phyloP scores from a whole-genome alignment of 2,329 filamentous ascomycete genomes.

The Nigrospora oryzae region DNA sequence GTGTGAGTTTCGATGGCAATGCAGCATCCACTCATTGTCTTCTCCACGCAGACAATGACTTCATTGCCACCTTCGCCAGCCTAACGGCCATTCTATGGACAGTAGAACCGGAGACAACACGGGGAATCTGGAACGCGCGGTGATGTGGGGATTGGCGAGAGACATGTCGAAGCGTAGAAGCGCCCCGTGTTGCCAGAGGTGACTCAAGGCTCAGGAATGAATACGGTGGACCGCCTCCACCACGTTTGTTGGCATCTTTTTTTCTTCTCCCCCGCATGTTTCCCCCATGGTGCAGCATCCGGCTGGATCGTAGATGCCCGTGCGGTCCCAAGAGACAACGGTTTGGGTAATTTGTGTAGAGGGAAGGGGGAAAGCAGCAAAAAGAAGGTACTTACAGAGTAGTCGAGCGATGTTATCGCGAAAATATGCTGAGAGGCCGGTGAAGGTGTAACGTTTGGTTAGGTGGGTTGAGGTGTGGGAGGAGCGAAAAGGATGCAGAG shows the following conservation, averaged over 20 bases:
- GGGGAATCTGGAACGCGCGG: conserved; percentile 5
- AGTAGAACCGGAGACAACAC: conserved; percentile 7
- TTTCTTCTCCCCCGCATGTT: too few species aligned
- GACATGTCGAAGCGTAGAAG: conserved; percentile 1
- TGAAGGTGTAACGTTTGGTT: neutral
- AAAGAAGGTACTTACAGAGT: neutral
- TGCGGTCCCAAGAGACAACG: too few species aligned
- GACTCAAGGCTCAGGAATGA: conserved; percentile 16
- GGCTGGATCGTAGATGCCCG: too few species aligned
- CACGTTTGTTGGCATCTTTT: too few species aligned
- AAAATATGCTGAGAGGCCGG: conserved; percentile 3
- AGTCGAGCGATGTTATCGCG: neutral
- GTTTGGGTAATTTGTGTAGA: neutral
- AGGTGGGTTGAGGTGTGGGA: conserved; percentile 7
- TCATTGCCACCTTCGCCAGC: too few species aligned
- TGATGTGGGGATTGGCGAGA: conserved; percentile 1
- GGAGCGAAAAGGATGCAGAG: conserved; percentile 15
- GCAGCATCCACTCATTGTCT: too few species aligned
- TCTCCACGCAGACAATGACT: too few species aligned
- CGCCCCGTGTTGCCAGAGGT: conserved; percentile 20
- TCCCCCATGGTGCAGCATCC: too few species aligned
- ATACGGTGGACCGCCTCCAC: conserved; percentile 4
- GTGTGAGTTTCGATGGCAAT: too few species aligned
- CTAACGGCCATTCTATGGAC: too few species aligned
- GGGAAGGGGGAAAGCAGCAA: neutral